phyloP scores from a whole-genome alignment of 2,329 filamentous ascomycete species.

The Beauveria pseudobassiana region DNA sequence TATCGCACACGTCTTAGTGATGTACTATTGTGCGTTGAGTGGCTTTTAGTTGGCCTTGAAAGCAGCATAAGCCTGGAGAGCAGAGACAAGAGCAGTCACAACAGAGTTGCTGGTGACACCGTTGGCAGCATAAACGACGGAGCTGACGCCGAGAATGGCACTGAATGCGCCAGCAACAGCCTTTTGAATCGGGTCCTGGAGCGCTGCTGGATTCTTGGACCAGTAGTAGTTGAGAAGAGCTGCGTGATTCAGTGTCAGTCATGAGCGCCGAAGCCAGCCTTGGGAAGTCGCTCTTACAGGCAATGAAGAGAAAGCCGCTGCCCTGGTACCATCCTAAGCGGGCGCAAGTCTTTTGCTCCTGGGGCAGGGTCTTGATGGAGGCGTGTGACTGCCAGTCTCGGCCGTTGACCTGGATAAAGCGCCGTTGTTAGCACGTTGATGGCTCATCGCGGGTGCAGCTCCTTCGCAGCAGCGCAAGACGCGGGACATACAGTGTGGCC shows the following conservation, averaged over 20 bases:
- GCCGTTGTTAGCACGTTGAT: background rate
- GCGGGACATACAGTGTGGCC: slow-evolving; percentile 2
- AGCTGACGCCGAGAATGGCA: background rate
- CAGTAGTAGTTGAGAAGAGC: slow-evolving; percentile 10
- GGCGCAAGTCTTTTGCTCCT: slow-evolving; percentile 1
- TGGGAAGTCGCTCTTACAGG: background rate
- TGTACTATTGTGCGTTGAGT: no score
- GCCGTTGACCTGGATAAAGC: background rate
- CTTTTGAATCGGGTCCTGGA: slow-evolving; percentile 9
- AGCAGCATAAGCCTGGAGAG: slow-evolving; percentile 6
- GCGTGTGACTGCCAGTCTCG: slow-evolving; percentile 5
- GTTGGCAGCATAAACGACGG: slow-evolving; percentile 4
- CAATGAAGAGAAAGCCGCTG: slow-evolving; percentile 1
- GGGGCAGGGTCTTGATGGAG: slow-evolving; percentile 2
- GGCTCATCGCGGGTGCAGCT: background rate
- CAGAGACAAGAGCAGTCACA: background rate
- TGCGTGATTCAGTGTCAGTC: background rate
- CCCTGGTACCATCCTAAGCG: slow-evolving; percentile 5
- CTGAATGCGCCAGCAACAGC: background rate
- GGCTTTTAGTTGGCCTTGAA: slow-evolving; percentile 2
- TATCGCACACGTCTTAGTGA: no score
- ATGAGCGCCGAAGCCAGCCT: background rate
- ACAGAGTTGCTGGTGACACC: background rate
- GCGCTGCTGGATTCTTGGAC: slow-evolving; percentile 7
- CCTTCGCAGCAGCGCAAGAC: background rate